These are phyloP conservation scores for Phascolomyces articulosus DNA, from an alignment of 371 early-diverging fungal genomes.

Conservation along the genomic window DNA sequence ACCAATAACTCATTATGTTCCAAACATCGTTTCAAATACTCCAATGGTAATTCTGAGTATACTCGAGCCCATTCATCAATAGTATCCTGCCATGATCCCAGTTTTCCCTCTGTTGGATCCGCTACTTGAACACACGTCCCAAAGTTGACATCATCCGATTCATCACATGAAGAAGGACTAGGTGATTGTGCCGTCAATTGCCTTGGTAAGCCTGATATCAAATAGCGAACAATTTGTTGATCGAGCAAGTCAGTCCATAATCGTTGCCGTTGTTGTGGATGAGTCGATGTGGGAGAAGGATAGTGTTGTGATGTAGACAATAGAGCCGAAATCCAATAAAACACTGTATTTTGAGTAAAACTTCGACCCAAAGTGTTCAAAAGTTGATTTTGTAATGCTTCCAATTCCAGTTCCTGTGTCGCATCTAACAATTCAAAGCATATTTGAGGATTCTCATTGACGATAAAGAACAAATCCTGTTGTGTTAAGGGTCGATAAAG, in stretches of 20 bases:
- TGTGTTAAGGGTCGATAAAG: conserved; percentile 33
- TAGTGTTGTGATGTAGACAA: neutral
- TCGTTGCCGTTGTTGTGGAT: neutral
- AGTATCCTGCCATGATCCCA: neutral
- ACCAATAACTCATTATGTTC: conserved; percentile 39
- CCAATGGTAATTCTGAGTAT: conserved; percentile 36
- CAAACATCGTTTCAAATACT: conserved; percentile 40
- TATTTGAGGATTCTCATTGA: conserved; percentile 39
- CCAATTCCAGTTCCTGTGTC: conserved; percentile 38
- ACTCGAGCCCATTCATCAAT: conserved; percentile 20
- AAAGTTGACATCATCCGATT: neutral
- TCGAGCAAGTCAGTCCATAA: conserved; percentile 38
- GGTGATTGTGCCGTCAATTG: conserved; percentile 34
- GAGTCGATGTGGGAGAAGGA: neutral
- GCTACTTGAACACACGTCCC: neutral
- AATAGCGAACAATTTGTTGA: conserved; percentile 31
- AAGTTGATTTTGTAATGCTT: conserved; percentile 25
- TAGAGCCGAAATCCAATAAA: conserved; percentile 31
- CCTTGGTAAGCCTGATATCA: conserved; percentile 22
- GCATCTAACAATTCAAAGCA: conserved; percentile 39
- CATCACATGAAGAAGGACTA: neutral
- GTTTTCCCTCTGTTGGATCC: neutral
- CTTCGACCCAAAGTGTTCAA: conserved; percentile 26
- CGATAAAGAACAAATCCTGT: conserved; percentile 34
- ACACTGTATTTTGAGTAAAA: conserved; percentile 27